Base-by-base conservation (phyloP, 163 green algal genomes). In the Coccomyxa subellipsoidea region DNA sequence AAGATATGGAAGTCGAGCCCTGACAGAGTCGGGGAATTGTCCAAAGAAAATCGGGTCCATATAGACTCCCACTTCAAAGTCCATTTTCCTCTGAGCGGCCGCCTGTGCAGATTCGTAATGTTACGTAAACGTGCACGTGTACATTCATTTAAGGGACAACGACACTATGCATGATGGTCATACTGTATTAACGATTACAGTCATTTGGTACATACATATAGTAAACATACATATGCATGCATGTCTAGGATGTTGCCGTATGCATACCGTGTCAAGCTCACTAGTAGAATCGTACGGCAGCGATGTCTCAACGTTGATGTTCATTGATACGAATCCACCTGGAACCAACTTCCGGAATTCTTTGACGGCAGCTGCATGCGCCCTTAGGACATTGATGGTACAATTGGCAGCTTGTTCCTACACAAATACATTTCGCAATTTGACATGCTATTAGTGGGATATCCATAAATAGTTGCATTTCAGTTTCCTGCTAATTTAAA, bases 381-480 rank as follows among this genome's bases (percentile, higher is more conserved):
- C 88, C 36, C 86, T 83, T 77, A 93, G 78, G 36, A 94, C 66
- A 80, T 91, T 84, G 86, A 93, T 87, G 25, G 77, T 38, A 32
- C 70, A 77, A 2, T 77, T 40, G 0, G 18, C 31, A 18, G 34
- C 70, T 2, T 77, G 34, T 9, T 32, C 32, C 70, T 77, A 31
- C 70, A 73, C 47, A 59, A 12, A 59, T 59, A 54, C 10, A 10
- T 54, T 23, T 54, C n/a, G n/a, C n/a, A n/a, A n/a, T n/a, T n/a
- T n/a, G n/a, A n/a, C n/a, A n/a, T n/a, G n/a, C n/a, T n/a, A n/a
- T n/a, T n/a, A n/a, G n/a, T n/a, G n/a, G n/a, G n/a, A n/a, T n/a
- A n/a, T n/a, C n/a, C n/a, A n/a, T n/a, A n/a, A n/a, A n/a, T n/a
- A n/a, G n/a, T n/a, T n/a, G n/a, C n/a, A n/a, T n/a, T n/a, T n/a